Base-by-base conservation (phyloP, 2,329 filamentous ascomycete species). In the Aspergillus pseudoglaucus region DNA sequence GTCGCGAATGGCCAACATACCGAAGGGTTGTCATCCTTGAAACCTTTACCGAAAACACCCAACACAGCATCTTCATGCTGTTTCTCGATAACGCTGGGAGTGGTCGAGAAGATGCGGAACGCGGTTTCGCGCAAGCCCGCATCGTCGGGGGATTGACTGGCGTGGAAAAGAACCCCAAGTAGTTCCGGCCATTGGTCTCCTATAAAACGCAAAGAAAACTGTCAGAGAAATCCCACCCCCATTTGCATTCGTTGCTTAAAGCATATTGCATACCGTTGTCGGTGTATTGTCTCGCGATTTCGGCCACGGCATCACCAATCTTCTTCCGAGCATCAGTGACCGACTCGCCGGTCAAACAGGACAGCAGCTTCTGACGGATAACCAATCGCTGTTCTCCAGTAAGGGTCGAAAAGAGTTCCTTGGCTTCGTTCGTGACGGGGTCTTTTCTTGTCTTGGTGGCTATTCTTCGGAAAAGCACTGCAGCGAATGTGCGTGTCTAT, bases 231-330 rank as follows among this genome's bases (percentile, higher is more conserved):
- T 30, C 8, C 1, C 25, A 30, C 10, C 9, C 25, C 1, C 25
- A 4, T 10, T 30, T 30, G 25, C 25, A 30, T 4, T 30, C 25
- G 25, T 30, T 30, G 25, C 4, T 12, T 12, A 37, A 17, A 6
- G 14, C 42, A 39, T 43, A 15, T 46, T 48, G 74, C 84, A 68
- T 78, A 95, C 89, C 85, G 62, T 87, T 89, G 61, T 97, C 93
- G 40, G 88, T 87, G 71, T 96, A 96, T 73, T 98, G 90, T 62
- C 93, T 83, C 40, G 91, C 93, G 51, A 98, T 79, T 71, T 98
- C 93, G 20, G 93, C 93, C 53, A 97, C 87, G n/a, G 91, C 90
- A 71, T 98, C 93, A 59, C 90, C 93, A 65, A 97, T 87, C 72
- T 98, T 98, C 74, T 95, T 93, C 61, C 93, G 81, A 42, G 95